Evolutionary conservation across 495 filamentous ascomycete species (phyloP).

Genomic region (Podospora pseudopauciseta): DNA sequence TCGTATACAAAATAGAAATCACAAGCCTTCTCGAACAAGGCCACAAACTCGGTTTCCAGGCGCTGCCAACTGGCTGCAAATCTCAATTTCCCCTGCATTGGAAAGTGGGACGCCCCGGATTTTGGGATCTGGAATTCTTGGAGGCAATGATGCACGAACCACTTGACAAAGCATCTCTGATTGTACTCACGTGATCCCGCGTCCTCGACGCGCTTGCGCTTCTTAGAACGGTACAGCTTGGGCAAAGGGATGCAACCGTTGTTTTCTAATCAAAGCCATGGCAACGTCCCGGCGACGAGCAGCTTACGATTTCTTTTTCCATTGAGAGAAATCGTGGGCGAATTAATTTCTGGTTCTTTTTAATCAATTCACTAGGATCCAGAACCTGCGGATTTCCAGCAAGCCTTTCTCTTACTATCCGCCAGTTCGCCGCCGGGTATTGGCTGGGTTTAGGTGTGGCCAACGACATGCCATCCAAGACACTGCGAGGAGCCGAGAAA

Average conservation of each 20-base stretch:
- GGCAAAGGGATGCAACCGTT: not conserved
- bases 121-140: not conserved
- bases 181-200: not conserved
- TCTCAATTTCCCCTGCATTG: slow-evolving; percentile 1
- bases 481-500: slow-evolving; percentile 25
- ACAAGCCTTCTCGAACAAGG: no score
- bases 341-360: not conserved
- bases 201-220: not conserved
- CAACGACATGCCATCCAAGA: slow-evolving; percentile 8
- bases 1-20: no score
- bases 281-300: not conserved
- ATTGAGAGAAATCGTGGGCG: slow-evolving; percentile 5
- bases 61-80: not conserved
- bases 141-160: not conserved
- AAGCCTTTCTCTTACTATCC: not conserved
- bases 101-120: slow-evolving; percentile 5
- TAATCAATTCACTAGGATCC: not conserved
- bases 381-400: not conserved
- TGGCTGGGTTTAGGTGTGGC: not conserved
- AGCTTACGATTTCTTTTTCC: not conserved
- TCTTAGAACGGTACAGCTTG: not conserved
- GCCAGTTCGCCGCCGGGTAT: not conserved
- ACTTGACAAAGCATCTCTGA: not conserved
- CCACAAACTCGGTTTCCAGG: no score
- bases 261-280: not conserved